phyloP scores from a whole-genome alignment of 768 basidiomycete genomes.

The Boletus rubescentipes region DNA sequence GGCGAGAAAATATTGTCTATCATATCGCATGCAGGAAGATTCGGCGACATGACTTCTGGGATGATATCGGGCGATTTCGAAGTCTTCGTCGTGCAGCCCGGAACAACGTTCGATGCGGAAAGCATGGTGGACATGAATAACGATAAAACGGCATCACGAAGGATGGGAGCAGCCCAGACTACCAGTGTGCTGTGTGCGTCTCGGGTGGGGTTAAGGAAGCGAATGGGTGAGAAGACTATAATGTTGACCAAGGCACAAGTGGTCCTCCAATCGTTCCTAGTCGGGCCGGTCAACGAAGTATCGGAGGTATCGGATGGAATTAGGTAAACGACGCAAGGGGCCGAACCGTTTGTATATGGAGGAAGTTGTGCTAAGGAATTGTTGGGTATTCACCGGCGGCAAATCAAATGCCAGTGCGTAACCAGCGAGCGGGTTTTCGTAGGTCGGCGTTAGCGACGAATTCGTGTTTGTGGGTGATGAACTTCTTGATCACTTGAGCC shows the following conservation, averaged over 20 bases:
- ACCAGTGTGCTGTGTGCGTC: background rate
- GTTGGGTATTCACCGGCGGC: too few species aligned
- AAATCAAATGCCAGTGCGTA: too few species aligned
- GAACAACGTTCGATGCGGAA: background rate
- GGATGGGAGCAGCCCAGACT: background rate
- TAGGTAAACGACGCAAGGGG: too few species aligned
- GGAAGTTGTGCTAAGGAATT: too few species aligned
- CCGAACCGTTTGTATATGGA: too few species aligned
- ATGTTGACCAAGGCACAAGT: background rate
- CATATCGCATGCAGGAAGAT: background rate
- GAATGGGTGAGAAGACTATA: background rate
- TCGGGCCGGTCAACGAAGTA: too few species aligned
- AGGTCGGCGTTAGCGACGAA: too few species aligned
- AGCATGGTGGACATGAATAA: background rate
- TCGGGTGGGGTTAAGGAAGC: background rate
- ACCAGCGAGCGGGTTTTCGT: too few species aligned
- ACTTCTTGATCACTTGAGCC: too few species aligned
- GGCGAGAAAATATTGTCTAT: background rate
- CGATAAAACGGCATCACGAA: background rate
- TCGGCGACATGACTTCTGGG: background rate
- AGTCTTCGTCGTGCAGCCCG: background rate
- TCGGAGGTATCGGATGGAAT: too few species aligned
- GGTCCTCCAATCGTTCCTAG: background rate
- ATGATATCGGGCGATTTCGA: slow-evolving; percentile 1
- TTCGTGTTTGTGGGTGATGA: too few species aligned